These are phyloP conservation scores for Globisporangium nodosum DNA, from an alignment of 352 stramenopile species.

Conservation along the genomic window DNA sequence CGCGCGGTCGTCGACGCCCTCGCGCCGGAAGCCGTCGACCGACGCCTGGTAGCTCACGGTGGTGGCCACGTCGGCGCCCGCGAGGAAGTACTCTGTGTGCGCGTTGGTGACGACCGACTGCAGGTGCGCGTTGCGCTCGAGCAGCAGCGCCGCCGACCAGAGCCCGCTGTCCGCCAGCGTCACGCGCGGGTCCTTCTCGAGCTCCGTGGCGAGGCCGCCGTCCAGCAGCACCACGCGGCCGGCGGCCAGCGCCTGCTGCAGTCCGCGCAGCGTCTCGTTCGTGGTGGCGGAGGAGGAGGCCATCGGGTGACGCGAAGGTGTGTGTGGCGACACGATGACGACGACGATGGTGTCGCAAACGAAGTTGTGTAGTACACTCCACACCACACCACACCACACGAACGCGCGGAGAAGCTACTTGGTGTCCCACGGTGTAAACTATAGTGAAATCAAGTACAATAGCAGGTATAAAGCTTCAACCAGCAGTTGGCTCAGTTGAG, in stretches of 20 bases:
- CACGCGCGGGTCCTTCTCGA: conserved; percentile 68
- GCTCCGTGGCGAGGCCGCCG: conserved; percentile 68
- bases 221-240: conserved; percentile 56
- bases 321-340: too few relatives aligned
- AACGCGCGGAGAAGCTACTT: too few relatives aligned
- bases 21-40: conserved; percentile 72
- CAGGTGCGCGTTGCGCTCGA: conserved; percentile 43
- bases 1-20: conserved; percentile 31
- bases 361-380: too few relatives aligned
- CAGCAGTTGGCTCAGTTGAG: too few relatives aligned
- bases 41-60: conserved; percentile 86
- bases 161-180: conserved; percentile 45
- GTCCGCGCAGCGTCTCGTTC: conserved; percentile 18
- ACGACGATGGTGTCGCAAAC: too few relatives aligned
- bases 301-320: too few relatives aligned
- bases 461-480: too few relatives aligned
- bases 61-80: conserved; percentile 73
- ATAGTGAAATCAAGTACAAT: too few relatives aligned
- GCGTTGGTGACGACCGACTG: conserved; percentile 56
- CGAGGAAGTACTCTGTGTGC: conserved; percentile 72
- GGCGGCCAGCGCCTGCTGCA: conserved; percentile 26
- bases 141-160: conserved; percentile 70
- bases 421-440: too few relatives aligned
- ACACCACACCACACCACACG: too few relatives aligned
- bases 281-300: background rate